Conservation (phyloP, 352 stramenopile genomes). For the Phytopythium chamaehyphon region DNA sequence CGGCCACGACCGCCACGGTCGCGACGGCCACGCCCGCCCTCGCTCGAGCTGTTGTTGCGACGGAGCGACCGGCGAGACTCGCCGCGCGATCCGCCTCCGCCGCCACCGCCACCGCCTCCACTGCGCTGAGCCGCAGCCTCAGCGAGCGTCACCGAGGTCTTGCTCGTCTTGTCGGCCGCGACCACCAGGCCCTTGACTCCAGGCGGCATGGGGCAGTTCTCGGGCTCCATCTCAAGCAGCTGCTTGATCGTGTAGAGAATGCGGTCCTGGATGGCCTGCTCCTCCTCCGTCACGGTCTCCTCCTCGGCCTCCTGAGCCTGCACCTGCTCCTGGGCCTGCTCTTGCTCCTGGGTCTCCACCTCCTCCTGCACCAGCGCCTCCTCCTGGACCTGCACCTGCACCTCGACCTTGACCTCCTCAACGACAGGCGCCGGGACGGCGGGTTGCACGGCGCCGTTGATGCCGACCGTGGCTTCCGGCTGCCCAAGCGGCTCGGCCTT, state of each 20-base stretch:
- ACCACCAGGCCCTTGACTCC: conserved; percentile 47
- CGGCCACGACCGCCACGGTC: conserved; percentile 32
- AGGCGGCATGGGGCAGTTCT: conserved; percentile 43
- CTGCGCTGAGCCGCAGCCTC: conserved; percentile 13
- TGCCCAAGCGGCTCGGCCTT: conserved; percentile 1
- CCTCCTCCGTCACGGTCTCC: conserved; percentile 14
- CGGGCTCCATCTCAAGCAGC: conserved; percentile 67
- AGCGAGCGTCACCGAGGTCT: conserved; percentile 23
- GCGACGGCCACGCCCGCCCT: conserved; percentile 29
- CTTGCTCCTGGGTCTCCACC: conserved; percentile 12
- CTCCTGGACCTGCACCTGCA: conserved; percentile 16
- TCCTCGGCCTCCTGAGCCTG: conserved; percentile 1
- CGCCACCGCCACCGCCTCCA: conserved; percentile 1
- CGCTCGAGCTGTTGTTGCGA: conserved; percentile 36
- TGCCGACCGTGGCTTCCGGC: conserved; percentile 6
- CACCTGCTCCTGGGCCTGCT: neutral
- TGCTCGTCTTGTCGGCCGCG: conserved; percentile 42
- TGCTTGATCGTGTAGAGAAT: conserved; percentile 79
- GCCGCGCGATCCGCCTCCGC: conserved; percentile 23
- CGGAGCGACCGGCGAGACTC: conserved; percentile 41
- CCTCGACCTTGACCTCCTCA: neutral
- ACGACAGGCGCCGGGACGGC: conserved; percentile 3
- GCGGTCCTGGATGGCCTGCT: conserved; percentile 41
- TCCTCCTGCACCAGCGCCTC: conserved; percentile 23
- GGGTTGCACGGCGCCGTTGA: conserved; percentile 7